A percentile compares a stretch with the other conserved stretches of the same genome.
phyloP scores from a whole-genome alignment of 768 basidiomycete species.

The Tricholoma matsutake region DNA sequence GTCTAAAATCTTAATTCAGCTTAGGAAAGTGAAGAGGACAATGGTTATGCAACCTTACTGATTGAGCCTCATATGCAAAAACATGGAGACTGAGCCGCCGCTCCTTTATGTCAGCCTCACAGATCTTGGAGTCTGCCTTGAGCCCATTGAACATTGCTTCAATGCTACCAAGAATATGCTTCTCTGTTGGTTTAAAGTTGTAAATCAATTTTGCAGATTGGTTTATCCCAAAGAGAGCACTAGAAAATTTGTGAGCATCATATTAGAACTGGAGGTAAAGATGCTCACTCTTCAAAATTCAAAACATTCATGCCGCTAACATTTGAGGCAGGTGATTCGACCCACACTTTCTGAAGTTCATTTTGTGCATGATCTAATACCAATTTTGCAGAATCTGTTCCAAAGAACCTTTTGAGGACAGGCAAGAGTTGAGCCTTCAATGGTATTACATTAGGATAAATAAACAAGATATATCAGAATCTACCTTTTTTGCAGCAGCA shows the following conservation, averaged over 20 bases:
- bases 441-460: too few species aligned
- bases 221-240: background rate
- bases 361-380: background rate
- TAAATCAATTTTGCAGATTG: slow-evolving; percentile 1
- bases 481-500: too few species aligned
- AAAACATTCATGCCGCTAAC: background rate
- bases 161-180: too few species aligned
- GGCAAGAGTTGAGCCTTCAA: background rate
- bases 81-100: background rate
- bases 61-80: background rate
- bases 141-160: background rate
- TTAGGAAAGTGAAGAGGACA: background rate
- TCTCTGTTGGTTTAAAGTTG: slow-evolving; percentile 3
- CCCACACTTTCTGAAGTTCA: background rate
- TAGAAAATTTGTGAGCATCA: background rate
- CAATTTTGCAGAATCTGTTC: background rate
- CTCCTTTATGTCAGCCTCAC: background rate
- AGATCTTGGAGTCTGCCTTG: slow-evolving; percentile 1
- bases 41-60: background rate
- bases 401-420: background rate
- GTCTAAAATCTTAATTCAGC: background rate
- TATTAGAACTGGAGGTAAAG: background rate
- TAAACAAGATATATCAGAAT: too few species aligned
- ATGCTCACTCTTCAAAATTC: slow-evolving; percentile 5
- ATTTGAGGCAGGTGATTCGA: background rate